These are phyloP conservation scores for Raddia guianensis DNA, from an alignment of 176 grass and related monocot genomes.

Conservation along the genomic window DNA sequence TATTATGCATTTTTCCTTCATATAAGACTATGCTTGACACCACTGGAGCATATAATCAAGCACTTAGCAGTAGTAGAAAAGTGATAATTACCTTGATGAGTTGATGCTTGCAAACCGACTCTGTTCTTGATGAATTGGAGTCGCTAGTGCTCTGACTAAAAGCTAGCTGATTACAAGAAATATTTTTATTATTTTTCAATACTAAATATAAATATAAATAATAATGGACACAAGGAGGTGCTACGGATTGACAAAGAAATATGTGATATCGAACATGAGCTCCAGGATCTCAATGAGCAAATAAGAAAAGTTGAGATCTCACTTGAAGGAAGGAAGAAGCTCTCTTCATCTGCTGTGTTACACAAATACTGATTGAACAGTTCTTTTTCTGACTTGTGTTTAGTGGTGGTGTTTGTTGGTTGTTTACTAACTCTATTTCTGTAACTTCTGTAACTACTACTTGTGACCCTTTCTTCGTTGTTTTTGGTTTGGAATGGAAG, in stretches of 20 bases:
- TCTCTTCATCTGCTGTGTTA: slow-evolving; percentile 32
- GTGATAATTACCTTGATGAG: no score
- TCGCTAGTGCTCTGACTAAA: no score
- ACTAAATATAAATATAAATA: no score
- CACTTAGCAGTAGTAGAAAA: no score
- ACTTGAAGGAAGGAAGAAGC: slow-evolving; percentile 54
- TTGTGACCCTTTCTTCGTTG: slow-evolving; percentile 41
- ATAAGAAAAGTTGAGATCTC: slow-evolving; percentile 59
- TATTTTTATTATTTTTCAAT: no score
- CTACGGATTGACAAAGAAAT: slow-evolving; percentile 55
- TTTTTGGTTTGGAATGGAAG: slow-evolving; percentile 65
- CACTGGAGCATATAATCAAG: no score
- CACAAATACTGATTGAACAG: slow-evolving; percentile 29
- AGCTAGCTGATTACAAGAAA: no score
- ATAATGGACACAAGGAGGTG: no score
- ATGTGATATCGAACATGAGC: slow-evolving; percentile 57
- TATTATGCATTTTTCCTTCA: no score
- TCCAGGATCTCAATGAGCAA: slow-evolving; percentile 50
- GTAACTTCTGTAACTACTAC: slow-evolving; percentile 44
- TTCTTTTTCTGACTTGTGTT: slow-evolving; percentile 38
- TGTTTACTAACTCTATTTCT: slow-evolving; percentile 24
- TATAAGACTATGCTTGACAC: no score
- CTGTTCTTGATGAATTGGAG: no score
- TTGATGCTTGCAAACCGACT: no score
- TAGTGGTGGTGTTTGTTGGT: slow-evolving; percentile 27